Evolutionary conservation across 176 grass and related monocot species (phyloP), one percentile per base, ranked within the genome.

Genomic region (Miscanthus lutarioriparius): DNA sequence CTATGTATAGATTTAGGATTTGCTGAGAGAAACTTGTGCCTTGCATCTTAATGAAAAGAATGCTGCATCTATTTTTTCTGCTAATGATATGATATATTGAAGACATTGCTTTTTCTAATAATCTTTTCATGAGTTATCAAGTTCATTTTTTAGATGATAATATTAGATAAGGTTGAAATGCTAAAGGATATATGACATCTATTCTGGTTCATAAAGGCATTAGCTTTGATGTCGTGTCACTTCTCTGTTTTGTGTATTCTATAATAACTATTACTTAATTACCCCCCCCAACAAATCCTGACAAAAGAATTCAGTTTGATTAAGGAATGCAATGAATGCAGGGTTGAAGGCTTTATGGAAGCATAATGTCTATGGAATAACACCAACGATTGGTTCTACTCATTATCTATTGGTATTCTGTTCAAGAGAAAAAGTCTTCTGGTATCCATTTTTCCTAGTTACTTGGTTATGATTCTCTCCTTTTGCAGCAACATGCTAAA

Each of bases 291-390:
- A 30, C 28, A 30, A 12, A 44, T 54, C 51, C 22, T n/a, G 20
- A 58, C 1, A n/a, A 59, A 59, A 64, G 28, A 77, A 86, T 84
- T 82, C 14, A 7, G 6, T 19, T 70, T 70, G 56, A 5, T 26
- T 26, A 62, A 62, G 58, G 58, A 80, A 67, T 87, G 41, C n/a
- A 7, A 75, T 70, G 69, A 40, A 75, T 89, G 75, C 86, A 99
- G 96, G 93, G 7, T 59, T 96, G 77, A 93, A 94, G 87, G 89
- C 88, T 82, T 90, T 99, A 84, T 87, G 86, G 83, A 99, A 96
- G 80, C 96, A 99, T 77, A 99, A 96, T 92, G 67, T 92, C 39
- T 94, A 99, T 87, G 93, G 96, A 87, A 85, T 99, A 83, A 89
- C 87, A 67, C 96, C 96, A 72, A 99, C 76, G 17, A 94, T 96